phyloP scores from a whole-genome alignment of 2,329 filamentous ascomycete species.

The Graphilbum sp. region DNA sequence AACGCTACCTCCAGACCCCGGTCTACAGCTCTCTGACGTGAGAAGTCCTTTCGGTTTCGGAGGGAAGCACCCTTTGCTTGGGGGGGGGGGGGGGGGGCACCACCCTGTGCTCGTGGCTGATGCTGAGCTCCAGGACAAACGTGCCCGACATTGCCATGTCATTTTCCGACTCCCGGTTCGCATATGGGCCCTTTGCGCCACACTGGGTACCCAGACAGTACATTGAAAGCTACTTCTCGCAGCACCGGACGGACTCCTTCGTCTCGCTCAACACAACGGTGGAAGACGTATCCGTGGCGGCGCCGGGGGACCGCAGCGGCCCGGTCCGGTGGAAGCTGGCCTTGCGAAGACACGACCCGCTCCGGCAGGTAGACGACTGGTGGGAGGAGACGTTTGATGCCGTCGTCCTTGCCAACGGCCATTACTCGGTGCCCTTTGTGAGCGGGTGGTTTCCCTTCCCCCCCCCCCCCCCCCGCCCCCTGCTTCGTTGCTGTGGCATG shows the following conservation, averaged over 20 bases:
- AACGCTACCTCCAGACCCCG: constrained; percentile 30
- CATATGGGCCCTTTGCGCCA: constrained; percentile 41
- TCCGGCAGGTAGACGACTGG: constrained; percentile 35
- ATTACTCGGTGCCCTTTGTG: constrained; percentile 44
- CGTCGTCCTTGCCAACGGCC: constrained; percentile 42
- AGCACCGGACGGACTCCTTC: constrained; percentile 27
- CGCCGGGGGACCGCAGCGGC: constrained; percentile 10
- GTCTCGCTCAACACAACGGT: constrained; percentile 34
- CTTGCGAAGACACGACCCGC: constrained; percentile 26
- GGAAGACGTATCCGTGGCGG: constrained; percentile 27
- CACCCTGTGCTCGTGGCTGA: neutral
- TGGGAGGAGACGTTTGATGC: constrained; percentile 45
- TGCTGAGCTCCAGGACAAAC: constrained; percentile 25
- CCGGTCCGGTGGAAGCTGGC: constrained; percentile 34
- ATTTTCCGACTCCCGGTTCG: constrained; percentile 41
- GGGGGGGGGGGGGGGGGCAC: no score
- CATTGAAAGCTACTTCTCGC: constrained; percentile 36
- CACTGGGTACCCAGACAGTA: constrained; percentile 39
- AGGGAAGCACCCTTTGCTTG: no score
- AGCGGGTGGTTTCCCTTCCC: no score
- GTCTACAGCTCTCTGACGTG: constrained; percentile 35
- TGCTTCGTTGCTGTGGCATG: constrained; percentile 13
- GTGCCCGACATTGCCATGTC: constrained; percentile 35
- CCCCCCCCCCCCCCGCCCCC: neutral
- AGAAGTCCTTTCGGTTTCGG: constrained; percentile 8